A percentile compares a stretch with the other conserved stretches of the same genome.
These are phyloP conservation scores for Pyrus bretschneideri DNA, from an alignment of 306 rosid species.

Conservation along the genomic window DNA sequence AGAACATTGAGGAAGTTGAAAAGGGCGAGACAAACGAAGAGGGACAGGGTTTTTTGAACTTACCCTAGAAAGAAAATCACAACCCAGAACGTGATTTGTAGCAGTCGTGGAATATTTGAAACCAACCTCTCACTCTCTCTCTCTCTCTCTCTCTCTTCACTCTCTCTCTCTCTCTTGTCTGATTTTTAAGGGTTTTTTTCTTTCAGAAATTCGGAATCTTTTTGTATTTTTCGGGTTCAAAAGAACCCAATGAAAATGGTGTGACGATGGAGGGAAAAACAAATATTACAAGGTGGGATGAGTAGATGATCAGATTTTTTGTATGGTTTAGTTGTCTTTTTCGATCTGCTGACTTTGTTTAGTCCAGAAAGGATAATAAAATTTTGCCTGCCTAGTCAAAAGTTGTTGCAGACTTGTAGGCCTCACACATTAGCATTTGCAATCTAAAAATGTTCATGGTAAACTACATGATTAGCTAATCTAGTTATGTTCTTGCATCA, in stretches of 20 bases:
- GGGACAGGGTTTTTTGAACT: conserved; percentile 32
- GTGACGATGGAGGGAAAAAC: conserved; percentile 14
- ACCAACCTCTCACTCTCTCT: conserved; percentile 35
- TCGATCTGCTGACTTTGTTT: not conserved
- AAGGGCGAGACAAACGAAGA: conserved; percentile 32
- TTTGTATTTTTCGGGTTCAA: conserved; percentile 9
- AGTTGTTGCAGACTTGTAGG: not conserved
- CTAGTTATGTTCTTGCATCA: not conserved
- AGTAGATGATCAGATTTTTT: not conserved
- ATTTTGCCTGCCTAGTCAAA: conserved; percentile 7
- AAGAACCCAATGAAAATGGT: not conserved
- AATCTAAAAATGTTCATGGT: not conserved
- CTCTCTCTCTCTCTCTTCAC: conserved; percentile 5
- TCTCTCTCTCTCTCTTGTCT: too few species aligned
- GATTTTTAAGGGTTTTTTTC: conserved; percentile 15
- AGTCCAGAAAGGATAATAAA: conserved; percentile 5
- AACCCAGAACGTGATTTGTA: conserved; percentile 29
- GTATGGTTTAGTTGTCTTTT: not conserved
- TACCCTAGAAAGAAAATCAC: conserved; percentile 28
- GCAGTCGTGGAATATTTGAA: conserved; percentile 34
- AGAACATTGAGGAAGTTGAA: conserved; percentile 18
- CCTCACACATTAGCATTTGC: not conserved
- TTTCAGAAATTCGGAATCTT: conserved; percentile 23
- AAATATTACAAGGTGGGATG: conserved; percentile 1
- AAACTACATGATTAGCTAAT: not conserved